These are phyloP conservation scores for Aspergillus awamori DNA, from an alignment of 2,329 filamentous ascomycete species.

Conservation along the genomic window DNA sequence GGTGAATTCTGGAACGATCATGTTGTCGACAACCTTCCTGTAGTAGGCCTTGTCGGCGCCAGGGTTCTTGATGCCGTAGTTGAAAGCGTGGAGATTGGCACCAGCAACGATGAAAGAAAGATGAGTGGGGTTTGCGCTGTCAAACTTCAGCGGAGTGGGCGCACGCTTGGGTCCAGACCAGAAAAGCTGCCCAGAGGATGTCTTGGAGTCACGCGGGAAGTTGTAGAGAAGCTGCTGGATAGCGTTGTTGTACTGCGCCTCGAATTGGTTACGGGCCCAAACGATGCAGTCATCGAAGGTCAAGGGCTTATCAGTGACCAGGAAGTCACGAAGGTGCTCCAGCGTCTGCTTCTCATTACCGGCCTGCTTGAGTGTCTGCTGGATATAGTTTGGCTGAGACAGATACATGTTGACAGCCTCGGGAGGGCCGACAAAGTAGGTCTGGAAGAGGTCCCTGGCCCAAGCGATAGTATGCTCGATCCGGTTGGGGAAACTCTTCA, in stretches of 20 bases:
- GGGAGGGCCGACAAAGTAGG: slow-evolving; percentile 87
- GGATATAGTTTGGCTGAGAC: slow-evolving; percentile 86
- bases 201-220: slow-evolving; percentile 91
- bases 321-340: slow-evolving; percentile 84
- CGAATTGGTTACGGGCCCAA: slow-evolving; percentile 92
- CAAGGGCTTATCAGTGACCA: slow-evolving; percentile 87
- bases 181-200: slow-evolving; percentile 86
- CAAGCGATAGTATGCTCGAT: slow-evolving; percentile 99
- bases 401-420: slow-evolving; percentile 95
- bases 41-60: slow-evolving; percentile 72
- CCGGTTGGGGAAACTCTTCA: slow-evolving; percentile 95
- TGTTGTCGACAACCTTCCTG: slow-evolving; percentile 77
- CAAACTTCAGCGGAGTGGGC: slow-evolving; percentile 87
- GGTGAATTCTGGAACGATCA: slow-evolving; percentile 94
- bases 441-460: slow-evolving; percentile 94
- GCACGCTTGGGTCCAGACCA: slow-evolving; percentile 99
- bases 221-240: slow-evolving; percentile 95
- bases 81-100: slow-evolving; percentile 93
- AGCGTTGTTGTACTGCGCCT: slow-evolving; percentile 95
- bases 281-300: slow-evolving; percentile 95
- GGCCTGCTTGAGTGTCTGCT: slow-evolving; percentile 83
- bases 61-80: slow-evolving; percentile 93
- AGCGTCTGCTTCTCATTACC: slow-evolving; percentile 94
- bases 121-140: slow-evolving; percentile 80
- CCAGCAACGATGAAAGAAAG: slow-evolving; percentile 84